Conservation (phyloP, 768 basidiomycete species). For the Amanita fuliginea region DNA sequence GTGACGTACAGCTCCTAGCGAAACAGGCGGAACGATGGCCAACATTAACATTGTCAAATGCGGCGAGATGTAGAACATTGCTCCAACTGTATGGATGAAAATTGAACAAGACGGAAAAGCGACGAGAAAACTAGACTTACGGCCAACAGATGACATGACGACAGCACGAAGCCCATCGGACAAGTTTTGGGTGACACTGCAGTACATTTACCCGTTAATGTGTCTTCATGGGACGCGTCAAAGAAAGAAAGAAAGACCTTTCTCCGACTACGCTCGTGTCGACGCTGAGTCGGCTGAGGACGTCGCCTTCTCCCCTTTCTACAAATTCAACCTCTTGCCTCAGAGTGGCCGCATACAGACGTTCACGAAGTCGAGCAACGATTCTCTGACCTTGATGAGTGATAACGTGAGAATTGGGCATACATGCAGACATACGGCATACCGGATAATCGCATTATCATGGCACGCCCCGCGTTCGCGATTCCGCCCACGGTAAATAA, state of each 20-base stretch:
- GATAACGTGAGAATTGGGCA: neutral
- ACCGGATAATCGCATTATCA: slow-evolving; percentile 83
- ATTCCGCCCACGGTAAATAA: slow-evolving; percentile 81
- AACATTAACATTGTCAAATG: slow-evolving; percentile 89
- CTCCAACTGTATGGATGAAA: slow-evolving; percentile 49
- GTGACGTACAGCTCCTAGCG: slow-evolving; percentile 62
- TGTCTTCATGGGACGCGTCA: neutral
- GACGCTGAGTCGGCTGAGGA: slow-evolving; percentile 80
- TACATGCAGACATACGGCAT: slow-evolving; percentile 10
- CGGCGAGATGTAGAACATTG: slow-evolving; percentile 91
- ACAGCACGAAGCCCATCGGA: slow-evolving; percentile 75
- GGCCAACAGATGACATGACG: slow-evolving; percentile 89
- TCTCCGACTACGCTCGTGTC: slow-evolving; percentile 93
- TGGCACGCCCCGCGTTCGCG: slow-evolving; percentile 76
- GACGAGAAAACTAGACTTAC: slow-evolving; percentile 33
- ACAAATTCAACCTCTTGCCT: slow-evolving; percentile 90
- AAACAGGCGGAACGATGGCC: slow-evolving; percentile 80
- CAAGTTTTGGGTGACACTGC: slow-evolving; percentile 68
- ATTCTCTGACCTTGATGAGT: slow-evolving; percentile 63
- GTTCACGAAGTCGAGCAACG: slow-evolving; percentile 75
- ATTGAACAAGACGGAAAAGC: neutral
- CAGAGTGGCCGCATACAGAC: slow-evolving; percentile 74
- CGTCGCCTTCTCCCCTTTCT: slow-evolving; percentile 88
- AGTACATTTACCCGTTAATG: slow-evolving; percentile 1
- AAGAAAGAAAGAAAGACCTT: slow-evolving; percentile 35